Evolutionary conservation across 163 green algal genomes (phyloP).

Genomic region (Chlamydomonas reinhardtii): DNA sequence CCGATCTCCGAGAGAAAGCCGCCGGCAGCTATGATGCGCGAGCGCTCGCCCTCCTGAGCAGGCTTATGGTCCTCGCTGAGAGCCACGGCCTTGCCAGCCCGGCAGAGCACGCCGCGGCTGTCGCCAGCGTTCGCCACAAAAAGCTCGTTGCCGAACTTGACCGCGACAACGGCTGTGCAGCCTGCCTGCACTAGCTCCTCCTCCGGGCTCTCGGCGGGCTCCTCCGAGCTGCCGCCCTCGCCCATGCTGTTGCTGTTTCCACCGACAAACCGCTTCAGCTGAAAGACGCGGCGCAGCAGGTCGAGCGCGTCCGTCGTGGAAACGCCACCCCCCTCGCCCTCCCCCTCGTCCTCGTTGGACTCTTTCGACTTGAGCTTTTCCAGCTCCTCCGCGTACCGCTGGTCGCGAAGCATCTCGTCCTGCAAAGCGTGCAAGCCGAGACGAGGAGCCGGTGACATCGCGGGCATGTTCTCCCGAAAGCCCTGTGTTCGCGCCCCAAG

Average conservation of each 20-base stretch:
- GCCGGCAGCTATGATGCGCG: constrained; percentile 91
- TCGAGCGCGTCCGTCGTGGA: constrained; percentile 71
- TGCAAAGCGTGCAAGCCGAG: neutral
- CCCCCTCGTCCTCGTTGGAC: constrained; percentile 56
- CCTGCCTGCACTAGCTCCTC: constrained; percentile 82
- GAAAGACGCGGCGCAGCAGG: constrained; percentile 72
- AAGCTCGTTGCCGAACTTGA: constrained; percentile 86
- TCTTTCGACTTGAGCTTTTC: constrained; percentile 71
- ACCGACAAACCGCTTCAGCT: constrained; percentile 75
- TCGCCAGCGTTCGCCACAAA: constrained; percentile 95
- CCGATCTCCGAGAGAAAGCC: constrained; percentile 96
- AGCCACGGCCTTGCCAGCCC: constrained; percentile 78
- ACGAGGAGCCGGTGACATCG: no score
- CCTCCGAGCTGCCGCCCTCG: constrained; percentile 23
- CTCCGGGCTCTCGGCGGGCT: constrained; percentile 38
- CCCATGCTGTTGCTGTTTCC: constrained; percentile 23
- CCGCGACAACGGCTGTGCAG: constrained; percentile 89
- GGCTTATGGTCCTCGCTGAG: constrained; percentile 94
- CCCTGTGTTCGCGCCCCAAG: no score
- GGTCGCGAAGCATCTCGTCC: constrained; percentile 68
- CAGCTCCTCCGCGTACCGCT: constrained; percentile 64
- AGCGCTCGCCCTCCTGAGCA: constrained; percentile 79
- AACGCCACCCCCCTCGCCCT: constrained; percentile 48
- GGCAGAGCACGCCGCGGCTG: constrained; percentile 88
- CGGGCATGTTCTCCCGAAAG: no score